Conservation (phyloP, 768 basidiomycete species). For the Auriscalpium vulgare region DNA sequence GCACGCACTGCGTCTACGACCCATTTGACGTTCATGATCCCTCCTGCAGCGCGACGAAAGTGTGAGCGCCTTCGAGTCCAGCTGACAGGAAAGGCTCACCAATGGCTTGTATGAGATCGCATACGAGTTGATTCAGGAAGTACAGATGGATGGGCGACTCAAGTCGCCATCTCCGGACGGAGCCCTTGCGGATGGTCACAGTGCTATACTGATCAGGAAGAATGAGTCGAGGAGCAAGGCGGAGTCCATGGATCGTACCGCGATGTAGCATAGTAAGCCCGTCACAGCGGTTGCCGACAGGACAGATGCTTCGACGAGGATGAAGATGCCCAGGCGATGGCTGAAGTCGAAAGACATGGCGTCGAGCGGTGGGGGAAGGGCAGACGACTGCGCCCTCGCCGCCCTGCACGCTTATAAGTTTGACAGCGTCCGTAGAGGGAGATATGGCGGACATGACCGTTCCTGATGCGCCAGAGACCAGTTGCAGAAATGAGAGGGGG, state of each 20-base stretch:
- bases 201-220: constrained; percentile 14
- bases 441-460: too few relatives aligned
- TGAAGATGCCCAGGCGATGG: constrained; percentile 17
- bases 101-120: constrained; percentile 22
- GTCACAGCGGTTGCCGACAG: constrained; percentile 18
- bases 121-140: constrained; percentile 21
- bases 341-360: constrained; percentile 7
- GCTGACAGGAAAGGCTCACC: constrained; percentile 10
- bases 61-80: too few relatives aligned
- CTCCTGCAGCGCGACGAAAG: constrained; percentile 21
- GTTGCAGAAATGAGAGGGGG: too few relatives aligned
- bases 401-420: too few relatives aligned
- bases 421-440: too few relatives aligned
- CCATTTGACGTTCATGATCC: constrained; percentile 31
- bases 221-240: background rate
- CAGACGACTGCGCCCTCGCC: background rate
- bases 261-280: constrained; percentile 17
- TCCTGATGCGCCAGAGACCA: too few relatives aligned
- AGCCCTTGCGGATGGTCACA: constrained; percentile 11
- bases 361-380: background rate
- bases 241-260: constrained; percentile 8
- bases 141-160: constrained; percentile 22
- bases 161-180: constrained; percentile 11
- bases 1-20: constrained; percentile 23
- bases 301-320: constrained; percentile 19